Percentiles rank a stretch among this genome's conserved stretches.
Conservation (phyloP, 164 flowering plant genomes). For the Nymphaea colorata region DNA sequence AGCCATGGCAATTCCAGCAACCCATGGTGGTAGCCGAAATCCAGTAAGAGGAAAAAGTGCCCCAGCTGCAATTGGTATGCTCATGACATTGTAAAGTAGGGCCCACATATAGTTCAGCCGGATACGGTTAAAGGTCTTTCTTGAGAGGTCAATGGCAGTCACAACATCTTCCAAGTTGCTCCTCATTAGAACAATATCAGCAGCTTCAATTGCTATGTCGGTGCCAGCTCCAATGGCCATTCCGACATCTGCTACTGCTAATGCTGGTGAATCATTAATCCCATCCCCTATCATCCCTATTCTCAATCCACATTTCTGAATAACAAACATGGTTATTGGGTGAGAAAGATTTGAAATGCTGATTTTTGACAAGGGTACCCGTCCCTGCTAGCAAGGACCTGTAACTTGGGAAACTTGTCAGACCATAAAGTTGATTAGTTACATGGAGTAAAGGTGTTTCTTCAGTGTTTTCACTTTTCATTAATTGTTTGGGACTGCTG, state of each 20-base stretch:
- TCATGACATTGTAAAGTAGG: conserved; percentile 27
- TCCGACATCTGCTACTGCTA: not conserved
- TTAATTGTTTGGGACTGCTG: no score
- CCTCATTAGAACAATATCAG: not conserved
- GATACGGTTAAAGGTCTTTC: conserved; percentile 32
- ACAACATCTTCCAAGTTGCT: conserved; percentile 33
- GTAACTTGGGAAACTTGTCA: not conserved
- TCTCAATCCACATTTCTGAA: not conserved
- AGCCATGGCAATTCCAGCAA: conserved; percentile 53
- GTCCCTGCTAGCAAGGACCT: not conserved
- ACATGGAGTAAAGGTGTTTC: not conserved
- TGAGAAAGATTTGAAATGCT: not conserved
- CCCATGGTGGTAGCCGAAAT: conserved; percentile 45
- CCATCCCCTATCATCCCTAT: not conserved
- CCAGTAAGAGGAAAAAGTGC: conserved; percentile 29
- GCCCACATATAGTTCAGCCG: conserved; percentile 43
- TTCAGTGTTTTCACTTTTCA: not conserved
- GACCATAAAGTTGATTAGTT: no score
- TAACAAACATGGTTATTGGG: not conserved
- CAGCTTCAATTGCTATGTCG: not conserved
- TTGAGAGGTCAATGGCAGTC: conserved; percentile 45
- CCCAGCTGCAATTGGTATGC: conserved; percentile 43
- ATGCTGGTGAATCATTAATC: not conserved
- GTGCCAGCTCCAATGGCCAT: not conserved
- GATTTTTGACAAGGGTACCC: not conserved